Evolutionary conservation across 2,329 filamentous ascomycete genomes (phyloP), one percentile per base, ranked within the genome.

Genomic region (Fusarium algeriense): DNA sequence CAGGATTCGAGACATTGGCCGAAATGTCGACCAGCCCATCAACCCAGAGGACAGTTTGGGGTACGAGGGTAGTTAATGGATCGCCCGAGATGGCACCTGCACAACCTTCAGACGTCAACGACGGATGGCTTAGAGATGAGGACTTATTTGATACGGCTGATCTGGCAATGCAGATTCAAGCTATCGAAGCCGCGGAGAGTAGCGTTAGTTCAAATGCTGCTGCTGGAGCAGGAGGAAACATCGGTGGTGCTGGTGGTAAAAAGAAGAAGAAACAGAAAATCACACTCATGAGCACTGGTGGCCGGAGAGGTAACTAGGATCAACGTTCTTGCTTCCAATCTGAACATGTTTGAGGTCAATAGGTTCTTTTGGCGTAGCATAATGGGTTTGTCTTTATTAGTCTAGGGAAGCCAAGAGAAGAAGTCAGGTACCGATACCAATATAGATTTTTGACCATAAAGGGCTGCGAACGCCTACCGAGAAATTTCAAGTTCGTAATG

Each of bases 101-200:
- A 17, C 73, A 44, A 40, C 49, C 43, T 52, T 43, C 75, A 79
- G 64, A 66, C 57, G 61, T 57, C 13, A 89, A 94, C 68, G 95
- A 98, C 78, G 95, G 95, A 1, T 98, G 95, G 95, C 83, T 95
- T 19, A 91, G 93, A 74, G 93, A 91, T 3, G 93, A 97, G 76
- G 90, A 92, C 62, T 89, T 97, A 61, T 79, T 97, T 19, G 84
- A 81, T 2, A 83, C 83, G 7, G 86, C 88, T 3, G 91, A 94
- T 60, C 76, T 91, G 8, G 84, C 87, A 17, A 79, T 86, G 75
- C 88, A 90, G 78, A 84, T 90, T 76, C 85, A 90, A 75, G 87
- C 87, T 5, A 78, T 89, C 57, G 79, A 85, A 23, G 67, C 85
- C 52, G 79, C 84, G 45, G 78, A 80, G 34, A 71, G 74, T 20